Percentiles rank a stretch among this genome's conserved stretches.
Conservation (phyloP, 345 rosid genomes). For the Brassica carinata region DNA sequence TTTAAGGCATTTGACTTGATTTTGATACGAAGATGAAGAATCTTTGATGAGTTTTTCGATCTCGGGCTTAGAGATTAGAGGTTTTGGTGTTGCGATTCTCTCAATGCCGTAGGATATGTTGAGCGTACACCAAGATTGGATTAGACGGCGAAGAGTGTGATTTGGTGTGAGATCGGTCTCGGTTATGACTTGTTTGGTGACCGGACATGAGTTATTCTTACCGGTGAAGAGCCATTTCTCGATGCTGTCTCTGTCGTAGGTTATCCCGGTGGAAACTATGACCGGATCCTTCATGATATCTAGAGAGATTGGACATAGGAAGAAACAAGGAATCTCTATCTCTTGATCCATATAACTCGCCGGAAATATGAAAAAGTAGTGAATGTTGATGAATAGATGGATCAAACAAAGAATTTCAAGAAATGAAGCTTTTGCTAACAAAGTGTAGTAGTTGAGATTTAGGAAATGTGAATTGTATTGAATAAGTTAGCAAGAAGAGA, state of each 20-base stretch:
- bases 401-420: constrained; percentile 8
- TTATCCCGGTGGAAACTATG: constrained; percentile 63
- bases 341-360: constrained; percentile 53
- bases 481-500: constrained; percentile 36
- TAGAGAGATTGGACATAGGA: constrained; percentile 74
- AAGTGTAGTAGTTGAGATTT: constrained; percentile 34
- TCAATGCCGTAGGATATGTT: constrained; percentile 81
- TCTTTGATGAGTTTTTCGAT: constrained; percentile 59
- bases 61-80: constrained; percentile 60
- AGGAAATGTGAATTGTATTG: constrained; percentile 45
- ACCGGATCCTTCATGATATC: constrained; percentile 85
- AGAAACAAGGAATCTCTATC: constrained; percentile 62
- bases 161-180: constrained; percentile 80
- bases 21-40: constrained; percentile 51
- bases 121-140: constrained; percentile 95
- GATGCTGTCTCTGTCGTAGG: constrained; percentile 70
- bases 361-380: not conserved
- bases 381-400: constrained; percentile 1
- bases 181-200: constrained; percentile 65
- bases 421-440: not conserved
- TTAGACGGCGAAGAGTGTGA: constrained; percentile 78
- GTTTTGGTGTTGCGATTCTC: constrained; percentile 91
- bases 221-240: constrained; percentile 66
- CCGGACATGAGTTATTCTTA: constrained; percentile 64
- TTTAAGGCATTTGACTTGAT: constrained; percentile 57